Conservation (phyloP, 1,139 yeast genomes). For the Keqinozyma sinolaborantium region DNA sequence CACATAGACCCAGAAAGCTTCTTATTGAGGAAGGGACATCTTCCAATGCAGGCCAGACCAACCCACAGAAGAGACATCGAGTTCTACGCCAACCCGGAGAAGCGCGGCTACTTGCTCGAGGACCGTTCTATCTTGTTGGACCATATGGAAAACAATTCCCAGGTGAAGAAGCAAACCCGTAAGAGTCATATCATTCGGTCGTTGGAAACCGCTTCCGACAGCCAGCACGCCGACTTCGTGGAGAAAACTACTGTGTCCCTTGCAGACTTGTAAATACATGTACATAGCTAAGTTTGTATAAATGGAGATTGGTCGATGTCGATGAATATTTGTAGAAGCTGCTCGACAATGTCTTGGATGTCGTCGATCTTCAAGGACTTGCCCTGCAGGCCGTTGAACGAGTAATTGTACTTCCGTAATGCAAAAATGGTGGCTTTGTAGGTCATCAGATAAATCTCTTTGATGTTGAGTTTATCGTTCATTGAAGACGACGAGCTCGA, state of each 20-base stretch:
- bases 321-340: constrained; percentile 29
- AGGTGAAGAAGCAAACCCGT: constrained; percentile 15
- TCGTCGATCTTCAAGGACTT: constrained; percentile 20
- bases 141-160: constrained; percentile 19
- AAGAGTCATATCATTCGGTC: constrained; percentile 25
- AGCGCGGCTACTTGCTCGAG: constrained; percentile 69
- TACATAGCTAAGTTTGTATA: constrained; percentile 1
- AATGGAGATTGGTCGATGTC: constrained; percentile 22
- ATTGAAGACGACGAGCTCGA: constrained; percentile 17
- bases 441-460: constrained; percentile 44
- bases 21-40: constrained; percentile 64
- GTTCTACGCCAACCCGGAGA: constrained; percentile 67
- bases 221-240: constrained; percentile 16
- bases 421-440: constrained; percentile 38
- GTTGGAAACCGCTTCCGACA: constrained; percentile 30
- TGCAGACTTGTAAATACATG: constrained; percentile 13
- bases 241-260: constrained; percentile 10
- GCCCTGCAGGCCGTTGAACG: too few species aligned
- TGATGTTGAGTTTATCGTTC: constrained; percentile 33
- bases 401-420: constrained; percentile 32
- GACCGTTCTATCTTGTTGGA: constrained; percentile 38
- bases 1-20: constrained; percentile 75
- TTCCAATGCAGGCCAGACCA: constrained; percentile 87
- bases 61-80: constrained; percentile 76
- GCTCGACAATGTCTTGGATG: constrained; percentile 37